Percentiles rank a stretch among this genome's conserved stretches.
Conservation (phyloP, 2,329 filamentous ascomycete genomes). For the Gnomoniopsis smithogilvyi region DNA sequence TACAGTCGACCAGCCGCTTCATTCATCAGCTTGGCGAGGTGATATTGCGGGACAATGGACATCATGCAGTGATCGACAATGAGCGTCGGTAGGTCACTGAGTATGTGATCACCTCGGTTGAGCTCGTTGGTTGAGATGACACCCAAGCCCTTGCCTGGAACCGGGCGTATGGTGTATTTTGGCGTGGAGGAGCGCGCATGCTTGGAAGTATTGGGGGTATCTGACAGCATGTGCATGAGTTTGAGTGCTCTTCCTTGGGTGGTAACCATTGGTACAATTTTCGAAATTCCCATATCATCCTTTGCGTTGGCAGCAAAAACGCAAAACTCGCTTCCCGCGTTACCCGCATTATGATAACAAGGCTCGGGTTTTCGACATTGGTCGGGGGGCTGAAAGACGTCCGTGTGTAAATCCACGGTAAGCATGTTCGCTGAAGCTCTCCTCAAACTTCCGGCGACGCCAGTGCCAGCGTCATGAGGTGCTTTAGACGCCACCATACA, state of each 20-base stretch:
- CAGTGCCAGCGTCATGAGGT: background rate
- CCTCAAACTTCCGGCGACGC: too few relatives aligned
- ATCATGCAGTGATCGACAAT: background rate
- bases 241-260: background rate
- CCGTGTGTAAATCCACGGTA: background rate
- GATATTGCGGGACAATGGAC: background rate
- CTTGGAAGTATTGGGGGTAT: background rate
- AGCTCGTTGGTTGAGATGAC: background rate
- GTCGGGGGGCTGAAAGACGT: background rate
- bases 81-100: background rate
- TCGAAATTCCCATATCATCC: background rate
- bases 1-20: background rate
- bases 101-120: background rate
- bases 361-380: background rate
- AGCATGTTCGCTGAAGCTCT: background rate
- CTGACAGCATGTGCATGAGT: background rate
- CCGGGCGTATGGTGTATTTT: background rate
- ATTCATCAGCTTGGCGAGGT: background rate
- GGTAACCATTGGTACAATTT: background rate
- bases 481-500: background rate
- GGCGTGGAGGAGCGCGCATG: background rate
- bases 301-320: background rate
- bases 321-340: background rate
- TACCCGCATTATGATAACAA: background rate
- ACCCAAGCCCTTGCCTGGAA: background rate